Percentiles rank a stretch among this genome's conserved stretches.
These are phyloP conservation scores for Dioscorea dumetorum DNA, from an alignment of 106 monocot species.

Conservation along the genomic window DNA sequence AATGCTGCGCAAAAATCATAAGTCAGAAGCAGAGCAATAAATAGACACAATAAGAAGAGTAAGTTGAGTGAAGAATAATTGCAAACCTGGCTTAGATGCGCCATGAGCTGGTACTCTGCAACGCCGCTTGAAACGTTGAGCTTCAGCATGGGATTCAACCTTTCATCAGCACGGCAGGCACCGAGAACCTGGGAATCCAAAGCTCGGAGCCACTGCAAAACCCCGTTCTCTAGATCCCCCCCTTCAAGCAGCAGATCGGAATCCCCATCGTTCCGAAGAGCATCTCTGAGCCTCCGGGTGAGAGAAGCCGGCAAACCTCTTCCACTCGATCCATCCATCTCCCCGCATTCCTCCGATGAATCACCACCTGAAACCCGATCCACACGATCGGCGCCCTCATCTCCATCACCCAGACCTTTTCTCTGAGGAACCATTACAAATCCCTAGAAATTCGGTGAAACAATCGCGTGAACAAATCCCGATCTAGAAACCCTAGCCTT, in stretches of 20 bases:
- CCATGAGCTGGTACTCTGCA: constrained; percentile 47
- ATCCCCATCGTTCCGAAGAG: constrained; percentile 20
- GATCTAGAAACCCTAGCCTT: background rate
- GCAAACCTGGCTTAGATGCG: constrained; percentile 52
- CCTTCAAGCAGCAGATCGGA: constrained; percentile 24
- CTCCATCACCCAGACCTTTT: constrained; percentile 12
- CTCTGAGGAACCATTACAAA: constrained; percentile 21
- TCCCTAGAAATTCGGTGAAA: background rate
- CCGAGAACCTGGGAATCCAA: constrained; percentile 78
- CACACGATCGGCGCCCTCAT: constrained; percentile 17
- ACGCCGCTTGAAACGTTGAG: constrained; percentile 27
- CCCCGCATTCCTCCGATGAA: constrained; percentile 7
- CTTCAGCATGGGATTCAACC: constrained; percentile 64
- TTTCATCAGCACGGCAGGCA: constrained; percentile 80
- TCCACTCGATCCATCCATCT: constrained; percentile 9
- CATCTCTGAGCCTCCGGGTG: constrained; percentile 11
- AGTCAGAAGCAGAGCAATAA: background rate
- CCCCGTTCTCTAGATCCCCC: constrained; percentile 25
- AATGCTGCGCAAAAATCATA: constrained; percentile 47
- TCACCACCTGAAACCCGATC: constrained; percentile 9
- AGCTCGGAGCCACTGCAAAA: constrained; percentile 50
- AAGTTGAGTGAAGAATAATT: background rate
- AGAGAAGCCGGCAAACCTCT: background rate
- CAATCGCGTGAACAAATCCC: background rate
- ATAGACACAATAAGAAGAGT: background rate